phyloP scores from a whole-genome alignment of 1,139 yeast genomes.

The Sugiyamaella castrensis region DNA sequence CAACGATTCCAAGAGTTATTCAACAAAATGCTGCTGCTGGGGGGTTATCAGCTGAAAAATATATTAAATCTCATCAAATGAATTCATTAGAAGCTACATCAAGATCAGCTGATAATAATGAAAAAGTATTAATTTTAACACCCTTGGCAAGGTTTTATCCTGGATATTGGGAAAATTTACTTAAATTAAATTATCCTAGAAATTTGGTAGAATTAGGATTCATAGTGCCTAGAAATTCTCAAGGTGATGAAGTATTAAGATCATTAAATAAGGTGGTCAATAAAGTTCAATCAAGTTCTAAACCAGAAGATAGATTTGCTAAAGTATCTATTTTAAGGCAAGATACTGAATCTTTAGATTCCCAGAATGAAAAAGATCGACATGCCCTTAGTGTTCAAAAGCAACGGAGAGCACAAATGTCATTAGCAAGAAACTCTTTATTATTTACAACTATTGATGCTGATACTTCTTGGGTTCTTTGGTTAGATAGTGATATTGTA shows the following conservation, averaged over 20 bases:
- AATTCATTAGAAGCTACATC: conserved; percentile 69
- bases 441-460: conserved; percentile 88
- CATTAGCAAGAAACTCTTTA: conserved; percentile 87
- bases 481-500: conserved; percentile 93
- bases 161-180: conserved; percentile 82
- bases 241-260: conserved; percentile 76
- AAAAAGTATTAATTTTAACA: conserved; percentile 76
- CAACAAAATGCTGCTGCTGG: conserved; percentile 46
- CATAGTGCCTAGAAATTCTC: conserved; percentile 74
- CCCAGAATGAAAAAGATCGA: conserved; percentile 67
- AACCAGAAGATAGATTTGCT: conserved; percentile 50
- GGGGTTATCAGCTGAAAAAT: conserved; percentile 60
- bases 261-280: conserved; percentile 72
- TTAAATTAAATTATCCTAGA: conserved; percentile 76
- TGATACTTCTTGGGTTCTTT: conserved; percentile 87
- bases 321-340: conserved; percentile 87
- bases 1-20: conserved; percentile 15
- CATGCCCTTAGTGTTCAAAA: conserved; percentile 74
- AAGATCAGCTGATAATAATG: conserved; percentile 67
- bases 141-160: conserved; percentile 86
- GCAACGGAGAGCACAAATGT: conserved; percentile 86
- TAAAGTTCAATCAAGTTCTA: conserved; percentile 56
- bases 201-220: conserved; percentile 83
- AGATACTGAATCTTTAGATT: conserved; percentile 69
- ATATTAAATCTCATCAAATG: conserved; percentile 80